Evolutionary conservation across 192 early-diverging fungal species (phyloP), one percentile per base, ranked within the genome.

Genomic region (Mortierella antarctica): DNA sequence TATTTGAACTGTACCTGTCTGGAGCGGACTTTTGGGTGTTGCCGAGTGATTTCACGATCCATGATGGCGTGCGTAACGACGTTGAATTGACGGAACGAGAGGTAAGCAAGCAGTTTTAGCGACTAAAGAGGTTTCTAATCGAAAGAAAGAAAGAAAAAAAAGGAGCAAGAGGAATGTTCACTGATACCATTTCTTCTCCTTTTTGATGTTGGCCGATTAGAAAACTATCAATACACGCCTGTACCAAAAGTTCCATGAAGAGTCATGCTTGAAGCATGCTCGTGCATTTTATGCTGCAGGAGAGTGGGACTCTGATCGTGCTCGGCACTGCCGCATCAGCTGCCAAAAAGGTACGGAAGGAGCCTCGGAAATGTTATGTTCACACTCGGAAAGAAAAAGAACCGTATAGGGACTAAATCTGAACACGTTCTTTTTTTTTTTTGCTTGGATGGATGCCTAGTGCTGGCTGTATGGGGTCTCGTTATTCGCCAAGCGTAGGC

Each of bases 1-100:
- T 87, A 0, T 88, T 86, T 68, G 76, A 84, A 42, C 82, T 73
- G 9, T 90, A 90, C 48, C 51, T 90, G 42, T 81, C 53, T 21
- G 89, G 89, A 39, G 82, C 82, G 44, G 83, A 88, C 45, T 86
- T 90, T 21, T 88, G 87, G 87, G 89, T 90, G 0, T 51, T 88
- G 7, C 89, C 87, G 2, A 71, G 84, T 46, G 86, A 75, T 31
- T 90, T 85, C 68, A 82, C 85, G 4, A 52, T 84, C 55, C 73
- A 86, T 45, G 47, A 76, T 18, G 77, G 76, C 11, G 54, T 60
- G 9, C 20, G 56, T 5, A 49, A 69, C 11, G 72, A 83, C 2
- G 23, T 64, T 6, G 72, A 68, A 12, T 47, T 85, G 5, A 72
- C 80, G 10, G 84, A 84, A 42, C 85, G 84, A 46, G 85, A 88